Evolutionary conservation across 805 yeast genomes (phyloP), one percentile per base, ranked within the genome.

Genomic region (Candida piceae): DNA sequence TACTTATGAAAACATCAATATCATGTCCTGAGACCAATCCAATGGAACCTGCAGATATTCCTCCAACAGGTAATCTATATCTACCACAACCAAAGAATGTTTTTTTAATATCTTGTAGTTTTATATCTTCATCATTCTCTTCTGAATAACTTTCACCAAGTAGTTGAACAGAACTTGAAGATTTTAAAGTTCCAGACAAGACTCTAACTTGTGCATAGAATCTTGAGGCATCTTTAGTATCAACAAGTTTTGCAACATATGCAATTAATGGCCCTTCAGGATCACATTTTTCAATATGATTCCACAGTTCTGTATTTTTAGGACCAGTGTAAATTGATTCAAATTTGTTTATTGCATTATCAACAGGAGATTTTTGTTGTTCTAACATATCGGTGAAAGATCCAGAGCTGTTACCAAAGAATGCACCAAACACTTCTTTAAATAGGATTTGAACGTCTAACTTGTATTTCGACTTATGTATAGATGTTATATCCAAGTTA

Each of bases 11-110:
- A 2, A 67, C 49, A 29, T 76, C 80, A 18, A 85, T 58, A 7
- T 52, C 64, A 29, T 58, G 60, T 2, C 94, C 94, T 5, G 74
- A 69, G 0, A 88, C 58, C 4, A 88, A 51, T 0, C 78, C 89
- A 29, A 85, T 61, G n/a, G 74, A 70, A 0, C 96, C 96, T 1
- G 75, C 72, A 4, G 70, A 63, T 0, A 80, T 77, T 13, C 66
- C 67, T 1, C 66, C 58, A 0, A 83, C 68, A 0, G 75, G 70
- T 2, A 80, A 58, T 21, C 70, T 71, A 54, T 85, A 88, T 45
- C 95, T 67, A 0, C 89, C 89, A 32, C 86, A 79, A 30, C 84
- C 69, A 1, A 88, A 44, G 48, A 61, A 70, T 4, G 80, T 53
- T 21, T 62, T 67, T 13, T 59, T 62, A 2, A 77, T 47, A 5